Percentiles rank a stretch among this genome's conserved stretches.
These are phyloP conservation scores for Colletotrichum kahawae DNA, from an alignment of 2,329 filamentous ascomycete species.

Conservation along the genomic window DNA sequence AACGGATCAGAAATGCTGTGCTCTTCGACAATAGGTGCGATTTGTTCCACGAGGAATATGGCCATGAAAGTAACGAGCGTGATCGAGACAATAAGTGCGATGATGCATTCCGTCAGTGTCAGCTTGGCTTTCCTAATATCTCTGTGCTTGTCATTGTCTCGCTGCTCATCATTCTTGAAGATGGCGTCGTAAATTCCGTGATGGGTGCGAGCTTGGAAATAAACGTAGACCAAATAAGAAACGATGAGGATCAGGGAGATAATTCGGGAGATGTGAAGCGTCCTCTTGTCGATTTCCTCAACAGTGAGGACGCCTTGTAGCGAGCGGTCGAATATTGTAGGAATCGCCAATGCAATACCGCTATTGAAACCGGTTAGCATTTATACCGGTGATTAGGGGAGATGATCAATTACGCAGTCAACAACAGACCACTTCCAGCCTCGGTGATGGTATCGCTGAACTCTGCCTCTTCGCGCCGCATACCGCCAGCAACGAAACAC, in stretches of 20 bases:
- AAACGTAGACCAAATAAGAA: slow-evolving; percentile 70
- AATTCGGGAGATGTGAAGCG: slow-evolving; percentile 71
- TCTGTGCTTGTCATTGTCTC: slow-evolving; percentile 67
- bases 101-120: slow-evolving; percentile 73
- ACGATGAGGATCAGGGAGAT: slow-evolving; percentile 74
- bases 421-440: slow-evolving; percentile 75
- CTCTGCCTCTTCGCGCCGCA: slow-evolving; percentile 69
- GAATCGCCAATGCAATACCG: slow-evolving; percentile 44
- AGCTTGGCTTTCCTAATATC: slow-evolving; percentile 70
- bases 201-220: slow-evolving; percentile 79
- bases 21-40: slow-evolving; percentile 60
- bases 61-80: slow-evolving; percentile 76
- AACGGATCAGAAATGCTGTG: slow-evolving; percentile 56
- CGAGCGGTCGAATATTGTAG: slow-evolving; percentile 61
- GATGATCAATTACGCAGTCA: slow-evolving; percentile 71
- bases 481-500: slow-evolving; percentile 80
- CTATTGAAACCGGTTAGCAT: slow-evolving; percentile 23
- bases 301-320: slow-evolving; percentile 20
- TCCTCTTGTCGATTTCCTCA: slow-evolving; percentile 52
- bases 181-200: slow-evolving; percentile 79
- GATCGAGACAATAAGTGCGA: slow-evolving; percentile 69
- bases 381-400: slow-evolving; percentile 5
- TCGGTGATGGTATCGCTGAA: slow-evolving; percentile 82
- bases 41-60: slow-evolving; percentile 75
- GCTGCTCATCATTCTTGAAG: slow-evolving; percentile 72